A percentile compares a stretch with the other conserved stretches of the same genome.
phyloP scores from a whole-genome alignment of 1,139 yeast species.

The Hyphopichia burtonii region DNA sequence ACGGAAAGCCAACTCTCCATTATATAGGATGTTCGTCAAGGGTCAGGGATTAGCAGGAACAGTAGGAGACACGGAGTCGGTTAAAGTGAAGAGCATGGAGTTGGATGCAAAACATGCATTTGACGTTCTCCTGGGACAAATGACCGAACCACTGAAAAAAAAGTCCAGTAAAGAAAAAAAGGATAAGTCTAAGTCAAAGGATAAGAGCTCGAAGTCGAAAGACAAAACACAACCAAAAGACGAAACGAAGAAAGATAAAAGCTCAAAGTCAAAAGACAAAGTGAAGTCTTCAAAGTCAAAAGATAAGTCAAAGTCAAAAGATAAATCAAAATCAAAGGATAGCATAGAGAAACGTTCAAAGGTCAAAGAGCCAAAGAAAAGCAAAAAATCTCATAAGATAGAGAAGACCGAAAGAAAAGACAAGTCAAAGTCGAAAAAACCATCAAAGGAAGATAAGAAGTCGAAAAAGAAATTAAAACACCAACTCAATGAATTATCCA shows the following conservation, averaged over 20 bases:
- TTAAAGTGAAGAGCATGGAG: conserved; percentile 15
- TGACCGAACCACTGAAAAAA: no score
- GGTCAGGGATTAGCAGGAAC: conserved; percentile 88
- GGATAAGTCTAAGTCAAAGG: no score
- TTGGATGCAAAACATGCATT: conserved; percentile 12
- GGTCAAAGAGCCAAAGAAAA: conserved; percentile 5
- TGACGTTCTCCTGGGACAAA: conserved; percentile 2
- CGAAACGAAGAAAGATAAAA: conserved; percentile 11
- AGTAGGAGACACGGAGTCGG: conserved; percentile 39
- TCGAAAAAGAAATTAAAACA: neutral
- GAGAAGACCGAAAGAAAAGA: conserved; percentile 7
- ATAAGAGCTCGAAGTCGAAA: conserved; percentile 4
- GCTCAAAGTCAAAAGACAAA: conserved; percentile 8
- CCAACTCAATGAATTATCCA: neutral
- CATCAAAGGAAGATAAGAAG: neutral
- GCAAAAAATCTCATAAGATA: conserved; percentile 10
- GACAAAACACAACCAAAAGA: conserved; percentile 3
- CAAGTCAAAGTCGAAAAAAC: conserved; percentile 12
- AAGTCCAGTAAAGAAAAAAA: neutral
- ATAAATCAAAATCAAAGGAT: neutral
- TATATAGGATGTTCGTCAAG: conserved; percentile 74
- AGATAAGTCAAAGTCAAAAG: neutral
- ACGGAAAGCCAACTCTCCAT: conserved; percentile 54
- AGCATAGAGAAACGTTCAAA: neutral
- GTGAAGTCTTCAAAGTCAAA: conserved; percentile 6